These are phyloP conservation scores for Boletellus ananas DNA, from an alignment of 768 basidiomycete species.

Conservation along the genomic window DNA sequence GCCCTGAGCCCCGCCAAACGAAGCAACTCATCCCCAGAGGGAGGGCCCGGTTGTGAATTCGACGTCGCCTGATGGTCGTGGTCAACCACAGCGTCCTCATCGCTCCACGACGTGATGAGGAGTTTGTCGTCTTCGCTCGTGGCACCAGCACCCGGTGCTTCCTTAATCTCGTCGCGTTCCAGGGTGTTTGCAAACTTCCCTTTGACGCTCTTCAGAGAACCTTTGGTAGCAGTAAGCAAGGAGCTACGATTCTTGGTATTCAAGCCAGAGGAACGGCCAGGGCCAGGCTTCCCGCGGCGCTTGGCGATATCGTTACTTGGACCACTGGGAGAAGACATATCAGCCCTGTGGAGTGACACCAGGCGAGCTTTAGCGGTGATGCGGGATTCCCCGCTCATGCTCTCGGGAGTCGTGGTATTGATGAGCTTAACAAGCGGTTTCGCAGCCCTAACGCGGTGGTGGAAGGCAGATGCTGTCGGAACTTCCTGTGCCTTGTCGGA, in stretches of 20 bases:
- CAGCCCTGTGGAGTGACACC: constrained; percentile 19
- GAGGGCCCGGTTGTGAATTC: constrained; percentile 17
- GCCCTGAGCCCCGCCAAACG: constrained; percentile 46
- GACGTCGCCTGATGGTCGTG: constrained; percentile 6
- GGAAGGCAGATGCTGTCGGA: constrained; percentile 14
- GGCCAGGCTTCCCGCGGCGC: constrained; percentile 40
- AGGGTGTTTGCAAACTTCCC: constrained; percentile 33
- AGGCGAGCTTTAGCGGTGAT: constrained; percentile 51
- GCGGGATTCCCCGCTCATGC: constrained; percentile 32
- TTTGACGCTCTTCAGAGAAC: constrained; percentile 47
- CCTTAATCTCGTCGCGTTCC: constrained; percentile 21
- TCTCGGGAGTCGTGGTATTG: constrained; percentile 33
- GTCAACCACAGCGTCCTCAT: constrained; percentile 13
- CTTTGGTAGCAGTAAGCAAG: constrained; percentile 51
- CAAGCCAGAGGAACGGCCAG: constrained; percentile 49
- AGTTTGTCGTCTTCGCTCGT: constrained; percentile 6
- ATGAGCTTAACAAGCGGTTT: constrained; percentile 55
- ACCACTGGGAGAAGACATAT: constrained; percentile 9
- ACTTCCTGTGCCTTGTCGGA: constrained; percentile 7
- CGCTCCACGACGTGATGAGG: constrained; percentile 15
- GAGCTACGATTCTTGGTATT: constrained; percentile 44
- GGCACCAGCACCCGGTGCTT: not conserved
- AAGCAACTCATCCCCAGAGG: constrained; percentile 45
- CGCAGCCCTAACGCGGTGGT: constrained; percentile 45
- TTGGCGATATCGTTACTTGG: constrained; percentile 6